phyloP scores from a whole-genome alignment of 179 eudicot genomes.

The Patellifolia procumbens region DNA sequence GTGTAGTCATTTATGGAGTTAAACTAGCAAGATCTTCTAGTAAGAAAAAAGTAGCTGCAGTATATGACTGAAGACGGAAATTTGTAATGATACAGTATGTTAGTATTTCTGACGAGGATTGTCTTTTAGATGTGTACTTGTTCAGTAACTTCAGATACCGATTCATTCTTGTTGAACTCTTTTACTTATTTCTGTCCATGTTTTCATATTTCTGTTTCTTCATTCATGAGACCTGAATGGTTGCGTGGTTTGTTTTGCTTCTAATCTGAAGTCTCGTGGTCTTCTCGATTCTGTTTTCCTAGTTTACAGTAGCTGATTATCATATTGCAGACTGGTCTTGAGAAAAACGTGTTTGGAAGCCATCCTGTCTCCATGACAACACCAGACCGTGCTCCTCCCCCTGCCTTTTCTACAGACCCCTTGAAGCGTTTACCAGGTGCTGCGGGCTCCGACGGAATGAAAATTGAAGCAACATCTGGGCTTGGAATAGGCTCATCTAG shows the following conservation, averaged over 20 bases:
- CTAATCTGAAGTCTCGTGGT: background rate
- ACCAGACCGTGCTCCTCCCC: conserved; percentile 61
- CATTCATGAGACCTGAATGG: background rate
- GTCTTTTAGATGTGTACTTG: background rate
- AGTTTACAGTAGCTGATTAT: conserved; percentile 7
- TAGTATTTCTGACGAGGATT: background rate
- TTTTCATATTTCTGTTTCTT: background rate
- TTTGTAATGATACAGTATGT: background rate
- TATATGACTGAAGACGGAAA: background rate
- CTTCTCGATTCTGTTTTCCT: background rate
- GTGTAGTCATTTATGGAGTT: background rate
- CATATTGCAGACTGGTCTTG: conserved; percentile 68
- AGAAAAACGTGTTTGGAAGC: conserved; percentile 77
- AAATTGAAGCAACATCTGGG: conserved; percentile 27
- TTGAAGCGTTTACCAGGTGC: conserved; percentile 42
- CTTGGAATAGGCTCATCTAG: conserved; percentile 37
- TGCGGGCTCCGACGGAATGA: conserved; percentile 36
- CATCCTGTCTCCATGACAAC: conserved; percentile 55
- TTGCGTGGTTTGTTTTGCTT: background rate
- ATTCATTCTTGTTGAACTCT: too few species aligned
- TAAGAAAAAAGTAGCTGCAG: background rate
- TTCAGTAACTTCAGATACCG: too few species aligned
- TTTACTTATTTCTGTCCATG: background rate
- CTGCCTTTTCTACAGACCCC: conserved; percentile 74
- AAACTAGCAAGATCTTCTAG: background rate